These are phyloP conservation scores for Sugiyamaella paludigena DNA, from an alignment of 1,139 yeast genomes.

Conservation along the genomic window DNA sequence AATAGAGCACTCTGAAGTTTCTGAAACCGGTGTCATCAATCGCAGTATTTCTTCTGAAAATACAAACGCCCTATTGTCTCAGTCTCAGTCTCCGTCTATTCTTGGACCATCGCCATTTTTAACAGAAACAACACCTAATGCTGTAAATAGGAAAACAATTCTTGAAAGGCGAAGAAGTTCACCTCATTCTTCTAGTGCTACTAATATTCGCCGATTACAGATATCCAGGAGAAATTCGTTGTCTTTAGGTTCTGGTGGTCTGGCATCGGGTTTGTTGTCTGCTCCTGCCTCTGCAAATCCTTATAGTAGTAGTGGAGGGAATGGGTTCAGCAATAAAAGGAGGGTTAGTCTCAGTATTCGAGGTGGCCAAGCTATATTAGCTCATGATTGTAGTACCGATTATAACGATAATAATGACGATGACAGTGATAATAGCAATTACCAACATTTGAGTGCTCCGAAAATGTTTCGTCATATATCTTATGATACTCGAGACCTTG, in stretches of 20 bases:
- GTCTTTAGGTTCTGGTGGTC: not conserved
- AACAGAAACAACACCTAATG: conserved; percentile 2
- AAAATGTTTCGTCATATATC: conserved; percentile 11
- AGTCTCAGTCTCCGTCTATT: conserved; percentile 6
- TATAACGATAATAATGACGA: not conserved
- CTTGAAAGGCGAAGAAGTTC: conserved; percentile 14
- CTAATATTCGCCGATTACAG: conserved; percentile 13
- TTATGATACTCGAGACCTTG: conserved; percentile 10
- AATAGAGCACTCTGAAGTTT: too few relatives aligned
- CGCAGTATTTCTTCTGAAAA: too few relatives aligned
- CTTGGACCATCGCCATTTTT: conserved; percentile 5
- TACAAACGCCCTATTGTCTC: not conserved
- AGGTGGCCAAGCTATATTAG: conserved; percentile 10
- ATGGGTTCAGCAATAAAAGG: not conserved
- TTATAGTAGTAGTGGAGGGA: not conserved
- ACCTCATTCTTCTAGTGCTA: conserved; percentile 7
- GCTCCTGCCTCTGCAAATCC: conserved; percentile 13
- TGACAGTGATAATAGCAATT: not conserved
- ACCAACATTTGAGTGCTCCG: not conserved
- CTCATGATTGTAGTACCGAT: not conserved
- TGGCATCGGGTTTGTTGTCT: conserved; percentile 10
- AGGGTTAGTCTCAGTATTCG: conserved; percentile 9
- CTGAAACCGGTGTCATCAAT: too few relatives aligned
- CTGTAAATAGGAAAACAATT: conserved; percentile 12
- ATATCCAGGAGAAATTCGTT: conserved; percentile 8